Percentiles rank a stretch among this genome's conserved stretches.
These are phyloP conservation scores for Wickerhamiella azymoides DNA, from an alignment of 805 yeast genomes.

Conservation along the genomic window DNA sequence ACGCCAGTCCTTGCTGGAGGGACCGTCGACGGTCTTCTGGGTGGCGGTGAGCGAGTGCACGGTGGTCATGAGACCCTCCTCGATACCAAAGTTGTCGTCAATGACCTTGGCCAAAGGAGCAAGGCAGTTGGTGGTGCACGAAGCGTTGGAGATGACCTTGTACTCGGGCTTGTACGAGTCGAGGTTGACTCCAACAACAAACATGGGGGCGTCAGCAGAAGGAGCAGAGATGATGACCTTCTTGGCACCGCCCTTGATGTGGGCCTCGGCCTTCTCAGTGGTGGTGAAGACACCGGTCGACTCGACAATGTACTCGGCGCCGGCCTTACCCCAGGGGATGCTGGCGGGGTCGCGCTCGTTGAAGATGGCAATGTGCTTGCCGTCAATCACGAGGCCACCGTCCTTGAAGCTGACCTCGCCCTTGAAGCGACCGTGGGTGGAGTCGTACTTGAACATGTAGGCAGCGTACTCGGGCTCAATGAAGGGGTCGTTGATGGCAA, in stretches of 20 bases:
- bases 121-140: slow-evolving; percentile 91
- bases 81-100: slow-evolving; percentile 74
- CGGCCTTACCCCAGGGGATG: slow-evolving; percentile 72
- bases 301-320: slow-evolving; percentile 76
- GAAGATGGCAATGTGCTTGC: slow-evolving; percentile 49
- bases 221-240: slow-evolving; percentile 93
- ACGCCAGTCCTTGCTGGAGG: slow-evolving; percentile 97
- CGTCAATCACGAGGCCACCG: slow-evolving; percentile 51
- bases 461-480: slow-evolving; percentile 84
- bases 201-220: slow-evolving; percentile 89
- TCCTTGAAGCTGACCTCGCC: slow-evolving; percentile 57
- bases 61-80: slow-evolving; percentile 91
- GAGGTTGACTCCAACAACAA: slow-evolving; percentile 82
- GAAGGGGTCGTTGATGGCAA: slow-evolving; percentile 86
- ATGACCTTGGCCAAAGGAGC: slow-evolving; percentile 89
- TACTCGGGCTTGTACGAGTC: slow-evolving; percentile 63
- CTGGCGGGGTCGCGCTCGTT: slow-evolving; percentile 75
- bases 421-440: slow-evolving; percentile 75
- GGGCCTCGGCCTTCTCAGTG: slow-evolving; percentile 66
- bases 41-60: slow-evolving; percentile 94
- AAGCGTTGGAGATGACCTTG: slow-evolving; percentile 76
- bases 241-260: slow-evolving; percentile 84
- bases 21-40: slow-evolving; percentile 94
- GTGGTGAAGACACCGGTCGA: slow-evolving; percentile 91
- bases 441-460: slow-evolving; percentile 90